phyloP scores from a whole-genome alignment of 208 protist species.

The Leishmania amazonensis region DNA sequence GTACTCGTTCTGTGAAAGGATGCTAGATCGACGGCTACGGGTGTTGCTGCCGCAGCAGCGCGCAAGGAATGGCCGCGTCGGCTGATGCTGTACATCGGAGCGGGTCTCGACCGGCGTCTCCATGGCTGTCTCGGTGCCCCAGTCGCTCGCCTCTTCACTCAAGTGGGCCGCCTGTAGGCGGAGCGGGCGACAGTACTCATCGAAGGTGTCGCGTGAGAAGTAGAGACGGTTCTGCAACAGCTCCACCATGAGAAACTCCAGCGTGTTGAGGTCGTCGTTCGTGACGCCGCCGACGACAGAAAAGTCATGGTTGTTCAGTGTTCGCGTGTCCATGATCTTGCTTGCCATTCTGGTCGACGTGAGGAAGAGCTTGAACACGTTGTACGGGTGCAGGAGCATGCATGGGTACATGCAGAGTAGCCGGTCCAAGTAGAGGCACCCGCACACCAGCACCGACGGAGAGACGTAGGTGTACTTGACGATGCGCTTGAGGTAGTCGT shows the following conservation, averaged over 20 bases:
- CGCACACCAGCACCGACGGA: conserved; percentile 60
- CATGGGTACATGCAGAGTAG: conserved; percentile 35
- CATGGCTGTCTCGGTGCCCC: conserved; percentile 2
- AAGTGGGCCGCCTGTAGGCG: conserved; percentile 34
- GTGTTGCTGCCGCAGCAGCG: conserved; percentile 17
- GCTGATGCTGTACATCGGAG: conserved; percentile 12
- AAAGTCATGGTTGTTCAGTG: conserved; percentile 81
- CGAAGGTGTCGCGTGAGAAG: conserved; percentile 59
- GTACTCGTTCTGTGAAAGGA: conserved; percentile 30
- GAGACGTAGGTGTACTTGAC: conserved; percentile 75
- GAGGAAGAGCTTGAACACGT: conserved; percentile 71
- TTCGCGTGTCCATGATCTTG: conserved; percentile 80
- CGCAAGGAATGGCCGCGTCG: conserved; percentile 8
- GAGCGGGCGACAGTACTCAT: conserved; percentile 45
- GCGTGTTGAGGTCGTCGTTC: conserved; percentile 63
- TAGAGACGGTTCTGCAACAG: conserved; percentile 64
- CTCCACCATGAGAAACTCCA: conserved; percentile 64
- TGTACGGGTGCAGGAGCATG: conserved; percentile 50
- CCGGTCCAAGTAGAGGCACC: conserved; percentile 74
- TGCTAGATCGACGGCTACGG: conserved; percentile 33
- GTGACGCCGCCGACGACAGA: conserved; percentile 60
- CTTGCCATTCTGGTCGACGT: conserved; percentile 54
- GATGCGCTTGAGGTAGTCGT: conserved; percentile 68
- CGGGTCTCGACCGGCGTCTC: neutral
- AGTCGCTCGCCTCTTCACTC: conserved; percentile 10